A percentile compares a stretch with the other conserved stretches of the same genome.
Evolutionary conservation across 163 green algal genomes (phyloP).

Genomic region (Prototheca stagnorum): DNA sequence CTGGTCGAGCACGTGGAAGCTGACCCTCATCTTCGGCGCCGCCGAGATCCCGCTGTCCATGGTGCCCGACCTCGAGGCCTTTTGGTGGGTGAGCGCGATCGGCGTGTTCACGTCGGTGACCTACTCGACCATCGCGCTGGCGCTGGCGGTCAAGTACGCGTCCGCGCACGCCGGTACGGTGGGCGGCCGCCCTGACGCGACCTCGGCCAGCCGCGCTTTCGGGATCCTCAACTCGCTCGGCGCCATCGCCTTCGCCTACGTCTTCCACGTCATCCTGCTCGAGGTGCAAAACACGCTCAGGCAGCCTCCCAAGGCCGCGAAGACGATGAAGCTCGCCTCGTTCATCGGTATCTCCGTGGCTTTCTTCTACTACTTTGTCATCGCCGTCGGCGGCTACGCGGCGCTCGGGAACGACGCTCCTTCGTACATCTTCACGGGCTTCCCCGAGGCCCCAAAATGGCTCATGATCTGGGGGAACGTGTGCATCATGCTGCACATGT

Average conservation of each 20-base stretch:
- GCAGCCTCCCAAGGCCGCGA: constrained; percentile 2
- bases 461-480: constrained; percentile 1
- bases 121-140: constrained; percentile 18
- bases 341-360: background rate
- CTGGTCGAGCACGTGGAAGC: constrained; percentile 10
- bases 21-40: constrained; percentile 19
- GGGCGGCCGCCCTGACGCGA: constrained; percentile 1
- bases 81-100: constrained; percentile 23
- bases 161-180: background rate
- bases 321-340: constrained; percentile 5
- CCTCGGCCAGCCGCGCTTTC: constrained; percentile 13
- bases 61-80: constrained; percentile 18
- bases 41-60: constrained; percentile 17
- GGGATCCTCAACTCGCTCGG: constrained; percentile 24
- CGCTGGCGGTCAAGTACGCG: constrained; percentile 6
- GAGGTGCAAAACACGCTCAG: constrained; percentile 15
- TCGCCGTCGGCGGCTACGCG: constrained; percentile 5
- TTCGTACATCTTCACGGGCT: constrained; percentile 1
- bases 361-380: constrained; percentile 11
- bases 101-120: constrained; percentile 13
- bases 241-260: constrained; percentile 27
- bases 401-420: background rate
- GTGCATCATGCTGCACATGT: constrained; percentile 7
- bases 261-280: constrained; percentile 6
- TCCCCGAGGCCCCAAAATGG: constrained; percentile 4